These are phyloP conservation scores for Neonectria hederae DNA, from an alignment of 2,329 filamentous ascomycete genomes.

Conservation along the genomic window DNA sequence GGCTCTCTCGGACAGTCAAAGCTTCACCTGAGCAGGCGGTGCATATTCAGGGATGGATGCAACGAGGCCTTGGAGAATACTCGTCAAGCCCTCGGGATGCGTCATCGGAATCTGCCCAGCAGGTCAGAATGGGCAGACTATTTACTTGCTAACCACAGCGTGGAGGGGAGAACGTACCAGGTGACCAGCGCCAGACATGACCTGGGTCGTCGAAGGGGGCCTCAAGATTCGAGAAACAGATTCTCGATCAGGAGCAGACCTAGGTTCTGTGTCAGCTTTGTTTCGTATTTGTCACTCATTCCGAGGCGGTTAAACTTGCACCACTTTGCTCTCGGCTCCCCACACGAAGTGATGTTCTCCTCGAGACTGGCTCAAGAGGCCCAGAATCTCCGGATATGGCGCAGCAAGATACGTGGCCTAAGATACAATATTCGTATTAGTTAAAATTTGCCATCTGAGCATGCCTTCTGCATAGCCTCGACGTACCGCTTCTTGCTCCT, in stretches of 20 bases:
- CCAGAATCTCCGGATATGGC: slow-evolving; percentile 5
- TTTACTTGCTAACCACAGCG: not conserved
- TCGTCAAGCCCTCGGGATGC: slow-evolving; percentile 1
- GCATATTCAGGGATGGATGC: not conserved
- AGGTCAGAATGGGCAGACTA: not conserved
- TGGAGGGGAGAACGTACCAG: not conserved
- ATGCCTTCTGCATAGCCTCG: not conserved
- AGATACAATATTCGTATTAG: not conserved
- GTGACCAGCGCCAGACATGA: slow-evolving; percentile 15
- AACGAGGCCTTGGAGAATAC: not conserved
- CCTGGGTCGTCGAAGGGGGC: slow-evolving; percentile 5
- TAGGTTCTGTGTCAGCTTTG: not conserved
- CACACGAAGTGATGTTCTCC: slow-evolving; percentile 15
- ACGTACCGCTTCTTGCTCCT: slow-evolving; percentile 12
- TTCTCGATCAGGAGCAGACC: slow-evolving; percentile 9
- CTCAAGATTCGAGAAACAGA: slow-evolving; percentile 4
- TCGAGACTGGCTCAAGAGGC: not conserved
- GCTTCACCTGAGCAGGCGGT: not conserved
- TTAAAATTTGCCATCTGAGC: too few relatives aligned
- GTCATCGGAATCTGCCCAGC: slow-evolving; percentile 10
- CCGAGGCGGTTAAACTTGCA: not conserved
- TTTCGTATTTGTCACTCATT: not conserved
- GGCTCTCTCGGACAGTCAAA: not conserved
- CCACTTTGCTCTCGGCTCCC: slow-evolving; percentile 11
- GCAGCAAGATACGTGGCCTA: slow-evolving; percentile 17